phyloP scores from a whole-genome alignment of 2,329 filamentous ascomycete genomes.

The Rhynchosporium secalis region DNA sequence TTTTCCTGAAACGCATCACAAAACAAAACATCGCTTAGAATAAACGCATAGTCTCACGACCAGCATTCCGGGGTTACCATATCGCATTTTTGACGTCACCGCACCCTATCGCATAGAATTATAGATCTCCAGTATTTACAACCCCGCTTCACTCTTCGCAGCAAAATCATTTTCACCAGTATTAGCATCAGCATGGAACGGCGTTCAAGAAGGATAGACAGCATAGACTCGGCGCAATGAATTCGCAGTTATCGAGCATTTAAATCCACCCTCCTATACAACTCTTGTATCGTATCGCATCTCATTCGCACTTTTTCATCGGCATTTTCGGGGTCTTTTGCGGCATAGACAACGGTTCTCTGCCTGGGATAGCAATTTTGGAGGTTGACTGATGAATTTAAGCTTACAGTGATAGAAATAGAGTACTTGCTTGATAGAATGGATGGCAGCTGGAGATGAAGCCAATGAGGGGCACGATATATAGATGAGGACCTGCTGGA shows the following conservation, averaged over 20 bases:
- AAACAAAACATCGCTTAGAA: background rate
- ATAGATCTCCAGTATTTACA: background rate
- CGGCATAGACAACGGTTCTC: conserved; percentile 1
- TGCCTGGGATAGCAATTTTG: background rate
- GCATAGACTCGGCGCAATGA: conserved; percentile 12
- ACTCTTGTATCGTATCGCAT: background rate
- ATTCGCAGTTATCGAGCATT: conserved; percentile 11
- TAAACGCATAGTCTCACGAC: conserved; percentile 21
- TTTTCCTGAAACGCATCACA: background rate
- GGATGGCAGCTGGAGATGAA: background rate
- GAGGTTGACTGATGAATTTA: background rate
- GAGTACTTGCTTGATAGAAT: background rate
- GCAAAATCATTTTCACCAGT: background rate
- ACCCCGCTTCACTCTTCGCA: background rate
- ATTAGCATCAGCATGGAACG: conserved; percentile 2
- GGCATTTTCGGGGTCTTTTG: background rate
- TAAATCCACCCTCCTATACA: conserved; percentile 3
- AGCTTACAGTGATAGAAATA: background rate
- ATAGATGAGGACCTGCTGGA: background rate
- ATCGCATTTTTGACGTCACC: background rate
- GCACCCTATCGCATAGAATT: background rate
- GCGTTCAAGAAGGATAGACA: conserved; percentile 10
- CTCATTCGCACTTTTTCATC: background rate
- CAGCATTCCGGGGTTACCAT: conserved; percentile 13
- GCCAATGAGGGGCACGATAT: too few relatives aligned